phyloP scores from a whole-genome alignment of 164 flowering plant species.

The Tinospora cordifolia region DNA sequence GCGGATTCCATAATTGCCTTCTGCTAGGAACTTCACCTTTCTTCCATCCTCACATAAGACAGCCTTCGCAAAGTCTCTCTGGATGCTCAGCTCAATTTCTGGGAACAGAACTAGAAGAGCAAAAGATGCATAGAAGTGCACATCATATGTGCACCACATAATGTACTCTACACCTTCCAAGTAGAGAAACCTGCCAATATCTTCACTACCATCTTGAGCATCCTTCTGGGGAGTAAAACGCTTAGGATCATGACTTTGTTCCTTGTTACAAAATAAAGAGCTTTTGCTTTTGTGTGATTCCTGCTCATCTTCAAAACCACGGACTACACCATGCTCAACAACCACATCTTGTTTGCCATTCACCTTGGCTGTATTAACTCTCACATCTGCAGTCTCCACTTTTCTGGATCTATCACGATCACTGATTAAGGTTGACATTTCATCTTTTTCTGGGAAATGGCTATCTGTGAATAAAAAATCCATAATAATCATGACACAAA shows the following conservation, averaged over 20 bases:
- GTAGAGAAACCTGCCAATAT: constrained; percentile 83
- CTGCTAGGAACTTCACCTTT: constrained; percentile 75
- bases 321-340: constrained; percentile 20
- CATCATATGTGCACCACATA: constrained; percentile 97
- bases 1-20: constrained; percentile 77
- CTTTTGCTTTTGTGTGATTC: constrained; percentile 3
- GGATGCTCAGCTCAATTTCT: constrained; percentile 76
- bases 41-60: constrained; percentile 79
- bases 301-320: constrained; percentile 20
- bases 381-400: constrained; percentile 18
- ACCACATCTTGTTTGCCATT: constrained; percentile 14
- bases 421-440: constrained; percentile 14
- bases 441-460: constrained; percentile 22
- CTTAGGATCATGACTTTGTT: constrained; percentile 2
- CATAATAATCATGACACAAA: background rate
- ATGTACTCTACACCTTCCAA: constrained; percentile 88
- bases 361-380: constrained; percentile 26
- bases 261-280: constrained; percentile 6
- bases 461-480: constrained; percentile 51
- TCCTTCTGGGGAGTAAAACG: constrained; percentile 2
- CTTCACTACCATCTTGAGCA: constrained; percentile 33
- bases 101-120: constrained; percentile 83
- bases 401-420: constrained; percentile 17
- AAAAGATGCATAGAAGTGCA: constrained; percentile 90
- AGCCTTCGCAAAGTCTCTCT: constrained; percentile 87